These are phyloP conservation scores for Saccharomyces pastorianus DNA, from an alignment of 1,139 yeast species.

Conservation along the genomic window DNA sequence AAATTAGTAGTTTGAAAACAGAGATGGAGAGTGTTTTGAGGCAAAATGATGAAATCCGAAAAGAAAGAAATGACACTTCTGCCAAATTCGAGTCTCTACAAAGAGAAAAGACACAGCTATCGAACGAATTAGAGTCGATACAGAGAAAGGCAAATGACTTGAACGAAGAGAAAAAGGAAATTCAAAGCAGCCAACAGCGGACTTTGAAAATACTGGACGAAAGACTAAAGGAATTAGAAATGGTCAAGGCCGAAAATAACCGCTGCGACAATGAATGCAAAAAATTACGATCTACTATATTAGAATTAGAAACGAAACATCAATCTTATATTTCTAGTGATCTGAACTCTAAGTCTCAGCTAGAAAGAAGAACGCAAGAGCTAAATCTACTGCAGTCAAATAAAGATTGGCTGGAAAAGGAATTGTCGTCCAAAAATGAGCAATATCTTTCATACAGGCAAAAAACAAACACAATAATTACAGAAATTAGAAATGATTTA, in stretches of 20 bases:
- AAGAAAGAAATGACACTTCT: slow-evolving; percentile 3
- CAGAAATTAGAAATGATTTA: slow-evolving; percentile 9
- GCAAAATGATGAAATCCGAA: slow-evolving; percentile 2
- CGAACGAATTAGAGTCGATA: not conserved
- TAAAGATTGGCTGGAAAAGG: slow-evolving; percentile 18
- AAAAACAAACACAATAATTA: slow-evolving; percentile 35
- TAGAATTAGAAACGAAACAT: slow-evolving; percentile 35
- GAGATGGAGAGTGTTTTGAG: slow-evolving; percentile 40
- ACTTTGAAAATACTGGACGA: slow-evolving; percentile 29
- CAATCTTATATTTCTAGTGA: slow-evolving; percentile 32
- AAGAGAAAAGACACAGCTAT: not conserved
- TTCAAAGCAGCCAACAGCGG: slow-evolving; percentile 29
- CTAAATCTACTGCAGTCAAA: slow-evolving; percentile 30
- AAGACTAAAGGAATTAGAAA: slow-evolving; percentile 9
- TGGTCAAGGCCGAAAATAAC: slow-evolving; percentile 6
- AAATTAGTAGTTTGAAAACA: slow-evolving; percentile 38
- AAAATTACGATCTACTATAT: slow-evolving; percentile 30
- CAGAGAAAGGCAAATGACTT: not conserved
- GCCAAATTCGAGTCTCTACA: not conserved
- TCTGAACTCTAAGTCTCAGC: slow-evolving; percentile 33
- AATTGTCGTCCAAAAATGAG: slow-evolving; percentile 22
- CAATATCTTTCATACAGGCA: slow-evolving; percentile 35
- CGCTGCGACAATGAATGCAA: slow-evolving; percentile 6
- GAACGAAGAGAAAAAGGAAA: slow-evolving; percentile 40
- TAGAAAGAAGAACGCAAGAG: slow-evolving; percentile 37